Evolutionary conservation across 2,329 filamentous ascomycete species (phyloP).

Genomic region (Rugonectria rugulosa): DNA sequence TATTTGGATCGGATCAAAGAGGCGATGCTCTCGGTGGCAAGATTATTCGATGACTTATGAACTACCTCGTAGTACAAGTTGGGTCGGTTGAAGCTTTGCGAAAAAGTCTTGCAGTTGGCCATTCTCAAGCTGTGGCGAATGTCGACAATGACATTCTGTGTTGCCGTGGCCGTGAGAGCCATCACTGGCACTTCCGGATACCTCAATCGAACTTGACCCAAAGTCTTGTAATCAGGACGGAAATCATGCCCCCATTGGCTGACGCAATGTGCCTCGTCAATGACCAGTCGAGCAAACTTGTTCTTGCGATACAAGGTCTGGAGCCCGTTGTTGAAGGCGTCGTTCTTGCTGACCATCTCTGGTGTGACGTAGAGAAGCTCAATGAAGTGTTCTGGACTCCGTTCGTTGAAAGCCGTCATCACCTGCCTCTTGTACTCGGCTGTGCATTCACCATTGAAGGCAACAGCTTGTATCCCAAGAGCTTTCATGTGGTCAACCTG

Average conservation of each 20-base stretch:
- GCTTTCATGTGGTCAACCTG: slow-evolving; percentile 84
- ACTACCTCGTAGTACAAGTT: slow-evolving; percentile 91
- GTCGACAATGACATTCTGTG: slow-evolving; percentile 89
- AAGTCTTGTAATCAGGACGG: slow-evolving; percentile 89
- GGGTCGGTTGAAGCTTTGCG: slow-evolving; percentile 95
- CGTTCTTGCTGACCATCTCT: slow-evolving; percentile 91
- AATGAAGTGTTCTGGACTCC: slow-evolving; percentile 76
- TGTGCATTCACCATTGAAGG: slow-evolving; percentile 81
- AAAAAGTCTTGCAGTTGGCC: slow-evolving; percentile 77
- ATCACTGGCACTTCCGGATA: slow-evolving; percentile 88
- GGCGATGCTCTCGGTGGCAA: slow-evolving; percentile 57
- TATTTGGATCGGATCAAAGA: slow-evolving; percentile 76
- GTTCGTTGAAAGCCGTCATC: slow-evolving; percentile 67
- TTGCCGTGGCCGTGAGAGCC: slow-evolving; percentile 94
- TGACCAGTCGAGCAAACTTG: slow-evolving; percentile 88
- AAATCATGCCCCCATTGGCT: slow-evolving; percentile 99
- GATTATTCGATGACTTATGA: slow-evolving; percentile 69
- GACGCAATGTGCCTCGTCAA: slow-evolving; percentile 99
- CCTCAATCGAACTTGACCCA: slow-evolving; percentile 75
- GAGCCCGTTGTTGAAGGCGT: slow-evolving; percentile 71
- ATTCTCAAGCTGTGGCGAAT: slow-evolving; percentile 93
- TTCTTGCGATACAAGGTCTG: slow-evolving; percentile 71
- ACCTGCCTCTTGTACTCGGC: slow-evolving; percentile 70
- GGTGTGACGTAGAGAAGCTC: slow-evolving; percentile 95
- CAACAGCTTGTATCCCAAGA: slow-evolving; percentile 78